Evolutionary conservation across 345 rosid species (phyloP).

Genomic region (Salix koriyanagi): DNA sequence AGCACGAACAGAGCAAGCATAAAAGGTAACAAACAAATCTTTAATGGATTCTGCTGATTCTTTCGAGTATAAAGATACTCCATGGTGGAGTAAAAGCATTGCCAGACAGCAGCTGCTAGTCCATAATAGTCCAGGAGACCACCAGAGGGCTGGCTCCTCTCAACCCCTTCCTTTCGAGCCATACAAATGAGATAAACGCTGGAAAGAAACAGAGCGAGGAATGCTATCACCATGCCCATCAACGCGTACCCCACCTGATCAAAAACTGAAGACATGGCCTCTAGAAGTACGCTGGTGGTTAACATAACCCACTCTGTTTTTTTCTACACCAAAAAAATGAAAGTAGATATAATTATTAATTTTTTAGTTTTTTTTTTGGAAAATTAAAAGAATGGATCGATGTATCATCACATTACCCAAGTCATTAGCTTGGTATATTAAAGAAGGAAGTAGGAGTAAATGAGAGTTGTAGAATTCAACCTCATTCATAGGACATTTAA

Average conservation of each 20-base stretch:
- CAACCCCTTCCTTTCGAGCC: not conserved
- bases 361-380: no score
- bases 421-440: no score
- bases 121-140: not conserved
- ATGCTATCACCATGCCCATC: not conserved
- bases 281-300: not conserved
- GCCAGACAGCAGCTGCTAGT: not conserved
- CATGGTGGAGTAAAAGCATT: not conserved
- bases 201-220: not conserved
- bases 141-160: not conserved
- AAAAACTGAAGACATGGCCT: conserved; percentile 1
- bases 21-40: conserved; percentile 1
- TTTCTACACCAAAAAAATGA: not conserved
- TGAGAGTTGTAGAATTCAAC: no score
- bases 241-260: not conserved
- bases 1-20: not conserved
- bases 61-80: not conserved
- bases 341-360: no score
- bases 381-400: no score
- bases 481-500: no score
- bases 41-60: conserved; percentile 2
- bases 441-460: no score
- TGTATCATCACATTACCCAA: no score
- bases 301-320: not conserved
- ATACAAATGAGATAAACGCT: not conserved